Evolutionary conservation across 2,329 filamentous ascomycete genomes (phyloP).

Genomic region (Elsinoe necatrix): DNA sequence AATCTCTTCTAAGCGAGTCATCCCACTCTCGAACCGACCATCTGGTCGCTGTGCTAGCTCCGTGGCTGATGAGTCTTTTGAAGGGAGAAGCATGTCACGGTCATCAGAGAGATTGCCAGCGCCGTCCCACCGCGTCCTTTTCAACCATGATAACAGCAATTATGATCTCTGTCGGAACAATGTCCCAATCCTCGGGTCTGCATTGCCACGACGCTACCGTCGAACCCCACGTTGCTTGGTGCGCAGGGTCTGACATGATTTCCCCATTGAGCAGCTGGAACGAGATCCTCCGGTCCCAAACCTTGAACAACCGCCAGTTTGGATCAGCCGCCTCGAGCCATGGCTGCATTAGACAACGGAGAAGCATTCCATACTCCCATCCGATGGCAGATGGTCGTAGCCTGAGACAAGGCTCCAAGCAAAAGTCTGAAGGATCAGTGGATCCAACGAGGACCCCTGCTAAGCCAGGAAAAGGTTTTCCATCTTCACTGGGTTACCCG

Average conservation of each 20-base stretch:
- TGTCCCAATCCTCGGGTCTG: background rate
- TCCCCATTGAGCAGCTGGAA: background rate
- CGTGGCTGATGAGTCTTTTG: background rate
- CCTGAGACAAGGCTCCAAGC: slow-evolving; percentile 1
- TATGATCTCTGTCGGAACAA: background rate
- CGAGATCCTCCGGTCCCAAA: background rate
- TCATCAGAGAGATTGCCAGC: background rate
- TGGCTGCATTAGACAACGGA: slow-evolving; percentile 8
- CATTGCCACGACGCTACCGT: background rate
- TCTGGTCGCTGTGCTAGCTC: background rate
- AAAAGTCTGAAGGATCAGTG: background rate
- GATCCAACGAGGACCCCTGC: background rate
- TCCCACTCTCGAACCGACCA: background rate
- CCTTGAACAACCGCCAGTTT: background rate
- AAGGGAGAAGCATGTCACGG: background rate
- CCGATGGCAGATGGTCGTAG: background rate
- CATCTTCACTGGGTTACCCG: too few species aligned
- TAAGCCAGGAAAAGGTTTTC: background rate
- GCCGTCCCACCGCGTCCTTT: background rate
- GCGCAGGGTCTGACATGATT: background rate
- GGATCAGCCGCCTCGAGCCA: background rate
- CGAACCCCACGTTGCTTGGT: slow-evolving; percentile 6
- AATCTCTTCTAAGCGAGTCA: background rate
- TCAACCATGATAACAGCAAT: background rate
- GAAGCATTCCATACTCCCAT: background rate